Base-by-base conservation (phyloP, 1,139 yeast species). In the Debaryomyces fabryi region DNA sequence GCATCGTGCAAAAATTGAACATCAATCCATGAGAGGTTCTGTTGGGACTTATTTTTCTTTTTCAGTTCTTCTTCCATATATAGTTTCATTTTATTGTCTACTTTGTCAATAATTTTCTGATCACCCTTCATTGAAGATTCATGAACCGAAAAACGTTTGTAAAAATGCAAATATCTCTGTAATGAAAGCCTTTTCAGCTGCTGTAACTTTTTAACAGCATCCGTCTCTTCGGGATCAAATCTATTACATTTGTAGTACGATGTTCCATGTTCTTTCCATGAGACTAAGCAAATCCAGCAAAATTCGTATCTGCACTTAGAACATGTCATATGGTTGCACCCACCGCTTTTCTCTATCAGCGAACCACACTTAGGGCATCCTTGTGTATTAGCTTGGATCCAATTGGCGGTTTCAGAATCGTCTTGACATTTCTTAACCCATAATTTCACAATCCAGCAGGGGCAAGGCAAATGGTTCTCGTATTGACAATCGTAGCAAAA, bases 241-340 rank as follows among this genome's bases (percentile, higher is more conserved):
- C 83, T 69, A 50, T 81, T 81, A 63, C 97, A 93, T 50, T 83
- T 81, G 67, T 83, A 91, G 66, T 71, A 84, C 44, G 77, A 71
- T 33, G 76, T 74, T 0, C 83, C 84, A 67, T 93, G 99, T n/a
- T 69, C 70, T 1, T 63, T 60, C 99, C 99, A 95, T 30, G 74
- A 78, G 6, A 85, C 86, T 57, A 82, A 66, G 65, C 99, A 93
- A 44, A 91, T 84, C 99, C 99, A 93, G 64, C 99, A 93, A 64
- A 91, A 93, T 60, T 92, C 89, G 62, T 82, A 70, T 10, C 66
- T 64, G 65, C 99, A 93, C 52, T 84, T 86, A 5, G 81, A 74
- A 65, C 99, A 93, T 0, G 84, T 79, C 97, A 93, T 92, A 68
- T 93, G 99, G 68, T 93, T 92, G 68, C 98, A 93, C 0, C 98